phyloP scores from a whole-genome alignment of 352 stramenopile genomes.

The Albugo candida region DNA sequence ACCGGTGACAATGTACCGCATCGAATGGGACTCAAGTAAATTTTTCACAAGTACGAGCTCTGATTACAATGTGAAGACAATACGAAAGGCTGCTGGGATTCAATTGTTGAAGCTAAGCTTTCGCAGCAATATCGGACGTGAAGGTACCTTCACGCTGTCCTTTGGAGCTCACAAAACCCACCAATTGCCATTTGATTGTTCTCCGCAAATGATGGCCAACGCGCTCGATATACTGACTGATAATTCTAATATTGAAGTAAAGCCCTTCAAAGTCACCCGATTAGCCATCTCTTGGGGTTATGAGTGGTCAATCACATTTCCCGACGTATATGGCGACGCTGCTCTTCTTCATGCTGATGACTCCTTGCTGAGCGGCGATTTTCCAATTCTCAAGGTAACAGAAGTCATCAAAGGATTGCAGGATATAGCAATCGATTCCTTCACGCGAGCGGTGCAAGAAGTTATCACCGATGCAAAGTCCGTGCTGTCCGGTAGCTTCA shows the following conservation, averaged over 20 bases:
- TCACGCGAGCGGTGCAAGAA: conserved; percentile 88
- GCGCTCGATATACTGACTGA: conserved; percentile 66
- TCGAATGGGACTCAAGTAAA: conserved; percentile 80
- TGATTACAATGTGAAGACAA: conserved; percentile 67
- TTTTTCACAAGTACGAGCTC: conserved; percentile 63
- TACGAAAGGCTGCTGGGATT: conserved; percentile 80
- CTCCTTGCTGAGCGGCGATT: conserved; percentile 72
- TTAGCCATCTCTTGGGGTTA: conserved; percentile 59
- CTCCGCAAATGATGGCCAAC: conserved; percentile 35
- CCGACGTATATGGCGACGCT: conserved; percentile 73
- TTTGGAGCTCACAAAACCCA: conserved; percentile 73
- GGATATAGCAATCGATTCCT: conserved; percentile 83
- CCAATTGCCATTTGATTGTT: conserved; percentile 50
- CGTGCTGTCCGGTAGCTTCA: conserved; percentile 61
- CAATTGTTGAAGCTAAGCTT: conserved; percentile 70
- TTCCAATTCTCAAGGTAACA: conserved; percentile 55
- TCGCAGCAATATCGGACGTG: conserved; percentile 31
- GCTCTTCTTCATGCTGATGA: conserved; percentile 69
- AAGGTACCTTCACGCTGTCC: conserved; percentile 83
- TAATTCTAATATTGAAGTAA: conserved; percentile 39
- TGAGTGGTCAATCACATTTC: conserved; percentile 85
- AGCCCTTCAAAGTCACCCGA: conserved; percentile 60
- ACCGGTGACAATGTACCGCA: conserved; percentile 77
- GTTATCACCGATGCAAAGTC: conserved; percentile 46
- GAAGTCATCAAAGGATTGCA: conserved; percentile 60